Evolutionary conservation across 2,329 filamentous ascomycete genomes (phyloP).

Genomic region (Chaetomium sp.): DNA sequence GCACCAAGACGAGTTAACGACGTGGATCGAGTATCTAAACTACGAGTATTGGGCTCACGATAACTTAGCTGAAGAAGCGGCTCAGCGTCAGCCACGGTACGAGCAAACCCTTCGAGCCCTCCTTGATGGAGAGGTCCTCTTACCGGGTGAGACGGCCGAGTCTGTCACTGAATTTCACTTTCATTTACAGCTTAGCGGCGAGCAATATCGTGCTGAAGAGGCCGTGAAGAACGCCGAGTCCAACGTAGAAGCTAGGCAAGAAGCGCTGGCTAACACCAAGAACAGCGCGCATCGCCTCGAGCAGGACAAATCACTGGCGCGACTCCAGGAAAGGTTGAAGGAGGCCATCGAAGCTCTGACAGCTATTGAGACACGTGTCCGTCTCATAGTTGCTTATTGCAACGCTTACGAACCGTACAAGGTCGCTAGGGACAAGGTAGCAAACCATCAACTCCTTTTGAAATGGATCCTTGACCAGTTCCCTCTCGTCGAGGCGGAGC

Average conservation of each 20-base stretch:
- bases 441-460: neutral
- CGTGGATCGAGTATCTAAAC: neutral
- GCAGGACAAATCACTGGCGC: neutral
- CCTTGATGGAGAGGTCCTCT: neutral
- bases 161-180: neutral
- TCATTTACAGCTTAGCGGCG: neutral
- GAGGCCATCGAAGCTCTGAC: too few species aligned
- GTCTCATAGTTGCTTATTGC: too few species aligned
- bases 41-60: neutral
- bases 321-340: too few species aligned
- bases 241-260: neutral
- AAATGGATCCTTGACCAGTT: slow-evolving; percentile 8
- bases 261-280: neutral
- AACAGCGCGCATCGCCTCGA: too few species aligned
- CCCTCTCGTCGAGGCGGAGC: neutral
- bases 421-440: neutral
- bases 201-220: neutral
- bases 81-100: neutral
- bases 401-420: neutral
- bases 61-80: neutral
- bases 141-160: neutral
- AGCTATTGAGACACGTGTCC: too few species aligned
- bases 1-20: neutral
- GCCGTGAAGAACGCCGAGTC: neutral
- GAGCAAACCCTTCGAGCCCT: neutral